Conservation (phyloP, 345 rosid species). For the Mallotus nudiflorus region DNA sequence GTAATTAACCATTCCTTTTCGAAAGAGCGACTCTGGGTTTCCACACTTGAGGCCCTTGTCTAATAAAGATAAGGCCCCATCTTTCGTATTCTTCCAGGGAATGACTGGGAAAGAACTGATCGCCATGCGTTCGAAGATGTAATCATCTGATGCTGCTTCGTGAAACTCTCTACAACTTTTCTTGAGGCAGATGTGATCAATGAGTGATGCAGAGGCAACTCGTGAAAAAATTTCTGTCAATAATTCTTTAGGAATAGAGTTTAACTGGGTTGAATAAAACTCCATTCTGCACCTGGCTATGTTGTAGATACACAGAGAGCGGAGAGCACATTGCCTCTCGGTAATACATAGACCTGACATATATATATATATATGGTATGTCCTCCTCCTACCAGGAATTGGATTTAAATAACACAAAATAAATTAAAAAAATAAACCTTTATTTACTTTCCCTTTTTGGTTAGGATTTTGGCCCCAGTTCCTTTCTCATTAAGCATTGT, state of each 20-base stretch:
- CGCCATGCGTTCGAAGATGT: background rate
- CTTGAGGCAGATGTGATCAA: background rate
- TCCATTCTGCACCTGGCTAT: no score
- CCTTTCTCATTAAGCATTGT: no score
- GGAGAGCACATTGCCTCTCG: no score
- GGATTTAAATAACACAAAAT: no score
- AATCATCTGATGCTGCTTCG: slow-evolving; percentile 1
- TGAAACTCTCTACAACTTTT: slow-evolving; percentile 1
- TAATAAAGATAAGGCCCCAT: background rate
- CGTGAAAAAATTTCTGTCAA: slow-evolving; percentile 6
- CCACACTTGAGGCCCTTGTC: slow-evolving; percentile 5
- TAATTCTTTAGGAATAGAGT: background rate
- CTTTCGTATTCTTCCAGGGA: background rate
- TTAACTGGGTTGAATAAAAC: background rate
- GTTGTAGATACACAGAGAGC: no score
- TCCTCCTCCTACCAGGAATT: no score
- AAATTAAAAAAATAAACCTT: no score
- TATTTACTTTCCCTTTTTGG: no score
- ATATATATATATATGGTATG: no score
- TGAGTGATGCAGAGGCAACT: slow-evolving; percentile 2
- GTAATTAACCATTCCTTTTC: background rate
- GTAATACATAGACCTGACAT: no score
- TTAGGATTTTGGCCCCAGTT: no score
- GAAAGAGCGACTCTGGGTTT: slow-evolving; percentile 7
- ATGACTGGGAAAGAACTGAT: slow-evolving; percentile 3